Evolutionary conservation across 257 asterid genomes (phyloP).

Genomic region (Solanum sejunctum): DNA sequence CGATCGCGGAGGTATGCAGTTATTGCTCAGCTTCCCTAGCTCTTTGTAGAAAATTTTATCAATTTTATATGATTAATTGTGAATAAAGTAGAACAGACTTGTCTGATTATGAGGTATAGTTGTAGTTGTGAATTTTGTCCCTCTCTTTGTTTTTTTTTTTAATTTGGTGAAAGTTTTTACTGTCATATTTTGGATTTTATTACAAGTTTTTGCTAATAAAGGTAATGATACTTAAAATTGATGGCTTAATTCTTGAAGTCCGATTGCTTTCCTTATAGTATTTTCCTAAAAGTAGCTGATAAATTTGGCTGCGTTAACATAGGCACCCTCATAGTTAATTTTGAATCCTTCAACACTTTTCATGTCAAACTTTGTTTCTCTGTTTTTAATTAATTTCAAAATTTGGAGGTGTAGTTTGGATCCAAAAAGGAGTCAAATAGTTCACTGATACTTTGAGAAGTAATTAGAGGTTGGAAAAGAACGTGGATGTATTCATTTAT

Average conservation of each 20-base stretch:
- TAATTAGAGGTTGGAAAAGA: not conserved
- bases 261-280: not conserved
- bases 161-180: not conserved
- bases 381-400: not conserved
- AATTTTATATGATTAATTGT: not conserved
- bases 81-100: not conserved
- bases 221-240: not conserved
- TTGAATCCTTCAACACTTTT: not conserved
- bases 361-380: not conserved
- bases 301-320: not conserved
- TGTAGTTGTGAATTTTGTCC: not conserved
- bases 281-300: not conserved
- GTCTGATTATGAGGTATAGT: not conserved
- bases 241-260: not conserved
- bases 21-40: not conserved
- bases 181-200: not conserved
- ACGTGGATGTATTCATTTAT: not conserved
- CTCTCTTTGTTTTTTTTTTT: not conserved
- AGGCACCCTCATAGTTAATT: not conserved
- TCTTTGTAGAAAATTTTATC: not conserved
- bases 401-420: not conserved
- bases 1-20: constrained; percentile 80
- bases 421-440: not conserved
- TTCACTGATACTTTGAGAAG: not conserved
- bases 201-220: not conserved